Conservation (phyloP, 2,329 filamentous ascomycete genomes). For the Thermochaetoides dissita region DNA sequence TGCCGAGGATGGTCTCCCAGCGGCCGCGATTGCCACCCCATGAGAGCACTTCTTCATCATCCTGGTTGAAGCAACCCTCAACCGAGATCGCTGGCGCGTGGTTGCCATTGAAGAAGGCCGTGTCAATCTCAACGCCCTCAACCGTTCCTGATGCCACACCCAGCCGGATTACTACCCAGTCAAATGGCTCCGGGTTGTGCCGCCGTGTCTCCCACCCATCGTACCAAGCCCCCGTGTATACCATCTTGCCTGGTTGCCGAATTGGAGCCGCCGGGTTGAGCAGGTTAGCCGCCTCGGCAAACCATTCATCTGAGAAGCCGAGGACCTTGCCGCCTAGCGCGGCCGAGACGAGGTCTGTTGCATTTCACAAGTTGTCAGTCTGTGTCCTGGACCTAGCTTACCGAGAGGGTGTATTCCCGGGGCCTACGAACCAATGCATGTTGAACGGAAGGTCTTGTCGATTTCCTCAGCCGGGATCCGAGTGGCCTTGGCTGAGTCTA, state of each 20-base stretch:
- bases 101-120: slow-evolving; percentile 69
- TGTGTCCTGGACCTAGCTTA: too few relatives aligned
- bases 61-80: slow-evolving; percentile 55
- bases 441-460: slow-evolving; percentile 47
- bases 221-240: slow-evolving; percentile 56
- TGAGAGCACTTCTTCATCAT: slow-evolving; percentile 49
- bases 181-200: slow-evolving; percentile 50
- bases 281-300: slow-evolving; percentile 51
- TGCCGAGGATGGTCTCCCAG: slow-evolving; percentile 59
- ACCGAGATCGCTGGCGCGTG: slow-evolving; percentile 68
- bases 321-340: slow-evolving; percentile 49
- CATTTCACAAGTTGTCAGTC: too few relatives aligned
- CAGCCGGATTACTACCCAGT: slow-evolving; percentile 53
- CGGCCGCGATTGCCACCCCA: slow-evolving; percentile 44
- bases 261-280: slow-evolving; percentile 50
- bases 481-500: slow-evolving; percentile 39
- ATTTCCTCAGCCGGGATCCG: slow-evolving; percentile 39
- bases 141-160: slow-evolving; percentile 59
- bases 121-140: slow-evolving; percentile 65
- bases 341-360: slow-evolving; percentile 44
- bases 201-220: slow-evolving; percentile 57
- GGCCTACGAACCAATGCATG: slow-evolving; percentile 40
- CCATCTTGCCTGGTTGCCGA: slow-evolving; percentile 51
- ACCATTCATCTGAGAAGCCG: slow-evolving; percentile 55
- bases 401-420: too few relatives aligned